phyloP scores from a whole-genome alignment of 2,329 filamentous ascomycete genomes.

The Botryosphaeria dothidea region DNA sequence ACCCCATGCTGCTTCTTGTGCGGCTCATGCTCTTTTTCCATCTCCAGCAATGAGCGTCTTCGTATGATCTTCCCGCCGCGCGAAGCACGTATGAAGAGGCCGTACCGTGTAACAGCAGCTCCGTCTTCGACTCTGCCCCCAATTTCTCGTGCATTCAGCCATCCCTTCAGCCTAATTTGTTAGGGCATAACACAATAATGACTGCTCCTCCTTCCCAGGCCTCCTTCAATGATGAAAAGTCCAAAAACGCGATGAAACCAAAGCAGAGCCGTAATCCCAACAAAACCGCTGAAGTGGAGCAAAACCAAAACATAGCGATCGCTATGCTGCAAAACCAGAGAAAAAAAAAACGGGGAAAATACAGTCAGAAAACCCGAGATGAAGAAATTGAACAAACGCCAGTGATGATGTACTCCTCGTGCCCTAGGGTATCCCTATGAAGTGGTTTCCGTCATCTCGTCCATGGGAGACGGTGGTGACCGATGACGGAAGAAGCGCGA shows the following conservation, averaged over 20 bases:
- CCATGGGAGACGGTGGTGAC: not conserved
- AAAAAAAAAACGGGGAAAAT: not conserved
- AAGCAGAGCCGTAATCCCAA: conserved; percentile 6
- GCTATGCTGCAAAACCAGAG: conserved; percentile 5
- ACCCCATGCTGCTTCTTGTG: conserved; percentile 10
- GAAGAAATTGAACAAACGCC: conserved; percentile 1
- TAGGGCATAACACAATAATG: not conserved
- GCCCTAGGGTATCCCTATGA: conserved; percentile 18
- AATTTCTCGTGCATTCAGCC: not conserved
- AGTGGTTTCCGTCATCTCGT: conserved; percentile 9
- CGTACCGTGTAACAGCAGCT: not conserved
- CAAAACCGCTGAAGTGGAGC: not conserved
- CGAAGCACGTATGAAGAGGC: not conserved
- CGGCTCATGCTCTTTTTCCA: conserved; percentile 1
- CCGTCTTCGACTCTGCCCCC: not conserved
- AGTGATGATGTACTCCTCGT: conserved; percentile 15
- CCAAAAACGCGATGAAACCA: conserved; percentile 9
- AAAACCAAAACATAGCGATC: conserved; percentile 4
- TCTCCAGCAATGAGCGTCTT: conserved; percentile 8
- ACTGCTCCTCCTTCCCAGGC: not conserved
- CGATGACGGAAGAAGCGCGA: conserved; percentile 6
- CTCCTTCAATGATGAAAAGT: not conserved
- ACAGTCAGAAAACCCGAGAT: conserved; percentile 1
- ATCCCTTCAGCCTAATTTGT: not conserved
- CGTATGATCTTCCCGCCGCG: conserved; percentile 2